phyloP scores from a whole-genome alignment of 2,329 filamentous ascomycete genomes.

The Oidium heveae region DNA sequence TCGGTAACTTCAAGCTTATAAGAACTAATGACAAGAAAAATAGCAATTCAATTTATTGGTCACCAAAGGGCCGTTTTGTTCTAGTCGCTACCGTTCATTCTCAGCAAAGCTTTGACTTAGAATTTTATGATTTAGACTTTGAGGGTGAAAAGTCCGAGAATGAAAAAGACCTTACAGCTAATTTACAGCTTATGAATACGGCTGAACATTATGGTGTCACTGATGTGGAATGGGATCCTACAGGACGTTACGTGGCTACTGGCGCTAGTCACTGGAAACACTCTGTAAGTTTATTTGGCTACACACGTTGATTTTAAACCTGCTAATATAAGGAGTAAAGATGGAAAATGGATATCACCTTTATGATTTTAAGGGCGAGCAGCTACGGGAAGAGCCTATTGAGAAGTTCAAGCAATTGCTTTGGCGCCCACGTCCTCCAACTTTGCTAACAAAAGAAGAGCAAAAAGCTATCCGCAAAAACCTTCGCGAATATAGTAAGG shows the following conservation, averaged over 20 bases:
- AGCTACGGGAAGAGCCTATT: conserved; percentile 69
- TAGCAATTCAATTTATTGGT: conserved; percentile 99
- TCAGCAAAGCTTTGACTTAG: conserved; percentile 78
- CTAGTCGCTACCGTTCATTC: conserved; percentile 83
- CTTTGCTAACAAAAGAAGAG: conserved; percentile 86
- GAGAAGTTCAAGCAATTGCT: conserved; percentile 97
- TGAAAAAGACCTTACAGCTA: conserved; percentile 84
- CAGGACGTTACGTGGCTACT: conserved; percentile 77
- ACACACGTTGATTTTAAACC: conserved; percentile 6
- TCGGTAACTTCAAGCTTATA: conserved; percentile 91
- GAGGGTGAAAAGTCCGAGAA: conserved; percentile 86
- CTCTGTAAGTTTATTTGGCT: conserved; percentile 35
- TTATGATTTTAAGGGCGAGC: conserved; percentile 84
- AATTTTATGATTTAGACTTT: conserved; percentile 95
- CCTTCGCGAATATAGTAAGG: conserved; percentile 80
- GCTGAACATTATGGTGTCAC: conserved; percentile 94
- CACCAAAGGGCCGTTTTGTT: conserved; percentile 81
- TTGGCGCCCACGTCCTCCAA: conserved; percentile 78
- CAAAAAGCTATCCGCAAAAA: conserved; percentile 97
- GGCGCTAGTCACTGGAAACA: conserved; percentile 94
- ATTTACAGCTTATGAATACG: conserved; percentile 82
- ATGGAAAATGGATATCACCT: conserved; percentile 99
- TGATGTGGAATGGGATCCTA: conserved; percentile 94
- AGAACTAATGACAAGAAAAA: conserved; percentile 97
- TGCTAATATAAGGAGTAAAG: conserved; percentile 22